Base-by-base conservation (phyloP, 2,329 filamentous ascomycete genomes). In the Botrytis hyacinthi region DNA sequence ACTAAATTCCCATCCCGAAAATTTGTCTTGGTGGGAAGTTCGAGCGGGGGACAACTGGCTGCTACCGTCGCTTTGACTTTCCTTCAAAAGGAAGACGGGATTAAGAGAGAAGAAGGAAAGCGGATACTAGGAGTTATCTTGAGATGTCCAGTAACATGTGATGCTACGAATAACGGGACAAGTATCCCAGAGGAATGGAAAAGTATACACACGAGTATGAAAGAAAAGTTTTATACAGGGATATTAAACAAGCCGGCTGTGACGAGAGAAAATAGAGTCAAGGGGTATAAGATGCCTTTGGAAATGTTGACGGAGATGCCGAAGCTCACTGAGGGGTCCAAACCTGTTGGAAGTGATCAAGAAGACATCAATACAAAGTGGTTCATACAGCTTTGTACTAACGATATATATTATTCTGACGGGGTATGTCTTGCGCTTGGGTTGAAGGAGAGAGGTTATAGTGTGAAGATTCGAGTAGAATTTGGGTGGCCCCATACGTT, bases 401-500 rank as follows among this genome's bases (percentile, higher is more conserved):
- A 87, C 70, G 86, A 88, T 75, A 82, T 83, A 59, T 82, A 87
- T 74, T 87, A 87, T 78, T 85, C 84, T 32, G 86, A 87, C 77
- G 86, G 86, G 16, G 75, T 85, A 14, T 87, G 85, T 75, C 87
- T 86, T 76, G 85, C 83, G 6, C 83, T 83, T 77, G 78, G 81
- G 4, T 77, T 87, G 73, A 80, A 78, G 59, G 78, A 81, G 20
- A 82, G 80, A 6, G 84, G 83, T 18, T 81, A 83, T 0, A 81
- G 83, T 20, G 83, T 86, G 0, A 81, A 78, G 73, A 77, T 85
- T 10, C 82, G 84, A 75, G 81, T 86, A 3, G 81, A 86, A 42
- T 74, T 77, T 71, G 85, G 85, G 14, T 87, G 83, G 82, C 85
- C 86, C 29, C 86, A 87, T 80, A 87, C 86, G 12, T 87, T 86